Conservation (phyloP, 2,329 filamentous ascomycete species). For the Verticillium dahliae region DNA sequence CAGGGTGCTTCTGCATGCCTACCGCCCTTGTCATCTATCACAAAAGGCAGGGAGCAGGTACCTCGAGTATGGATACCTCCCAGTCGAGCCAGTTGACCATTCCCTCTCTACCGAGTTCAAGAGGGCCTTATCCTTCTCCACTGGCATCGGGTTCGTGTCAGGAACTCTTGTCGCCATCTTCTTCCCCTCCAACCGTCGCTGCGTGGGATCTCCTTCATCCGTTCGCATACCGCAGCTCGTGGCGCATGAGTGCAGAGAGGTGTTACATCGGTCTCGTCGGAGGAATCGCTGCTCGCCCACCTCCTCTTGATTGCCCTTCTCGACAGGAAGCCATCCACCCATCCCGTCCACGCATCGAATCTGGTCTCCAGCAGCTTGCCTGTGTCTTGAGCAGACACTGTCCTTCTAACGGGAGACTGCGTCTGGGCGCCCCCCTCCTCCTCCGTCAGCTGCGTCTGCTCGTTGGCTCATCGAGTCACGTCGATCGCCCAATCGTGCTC, state of each 20-base stretch:
- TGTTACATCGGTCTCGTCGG: background rate
- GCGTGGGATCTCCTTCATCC: conserved; percentile 1
- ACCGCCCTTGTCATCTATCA: background rate
- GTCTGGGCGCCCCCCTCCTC: background rate
- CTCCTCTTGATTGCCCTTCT: conserved; percentile 3
- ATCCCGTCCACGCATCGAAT: background rate
- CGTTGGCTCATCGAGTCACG: background rate
- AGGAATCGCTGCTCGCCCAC: conserved; percentile 1
- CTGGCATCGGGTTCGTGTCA: conserved; percentile 7
- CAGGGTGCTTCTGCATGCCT: background rate
- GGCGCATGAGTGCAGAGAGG: background rate
- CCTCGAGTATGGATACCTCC: conserved; percentile 3
- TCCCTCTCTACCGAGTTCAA: background rate
- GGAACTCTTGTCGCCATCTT: conserved; percentile 6
- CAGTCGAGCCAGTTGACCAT: conserved; percentile 3
- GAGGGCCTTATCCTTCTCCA: conserved; percentile 7
- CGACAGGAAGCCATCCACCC: background rate
- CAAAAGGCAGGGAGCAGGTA: conserved; percentile 5
- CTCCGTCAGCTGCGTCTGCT: background rate
- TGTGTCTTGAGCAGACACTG: background rate
- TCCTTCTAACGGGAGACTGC: background rate
- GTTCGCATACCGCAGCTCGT: background rate
- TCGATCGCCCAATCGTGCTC: background rate
- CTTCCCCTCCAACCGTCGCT: conserved; percentile 1
- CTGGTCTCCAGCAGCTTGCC: background rate